These are phyloP conservation scores for Hypseocharis bilobata DNA, from an alignment of 441 rosid species.

Conservation along the genomic window DNA sequence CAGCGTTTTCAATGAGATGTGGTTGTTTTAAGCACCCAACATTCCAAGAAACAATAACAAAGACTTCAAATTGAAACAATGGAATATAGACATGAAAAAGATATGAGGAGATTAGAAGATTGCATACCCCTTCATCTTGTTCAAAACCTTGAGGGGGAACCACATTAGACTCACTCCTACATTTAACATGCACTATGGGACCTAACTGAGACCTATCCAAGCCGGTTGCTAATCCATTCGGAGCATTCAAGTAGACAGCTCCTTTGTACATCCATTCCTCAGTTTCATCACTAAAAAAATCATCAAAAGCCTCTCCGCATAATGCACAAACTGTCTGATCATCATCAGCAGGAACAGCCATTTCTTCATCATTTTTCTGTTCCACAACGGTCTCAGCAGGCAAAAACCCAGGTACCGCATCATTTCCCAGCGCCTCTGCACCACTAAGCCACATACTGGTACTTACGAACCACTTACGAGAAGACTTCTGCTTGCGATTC, in stretches of 20 bases:
- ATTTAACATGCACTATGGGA: constrained; percentile 95
- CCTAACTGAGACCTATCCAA: constrained; percentile 77
- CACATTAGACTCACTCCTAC: constrained; percentile 69
- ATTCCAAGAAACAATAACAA: background rate
- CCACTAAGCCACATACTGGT: constrained; percentile 96
- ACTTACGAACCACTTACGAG: constrained; percentile 95
- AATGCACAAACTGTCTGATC: constrained; percentile 64
- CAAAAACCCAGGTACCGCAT: constrained; percentile 83
- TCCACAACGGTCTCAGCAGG: constrained; percentile 55
- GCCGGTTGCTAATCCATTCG: constrained; percentile 41
- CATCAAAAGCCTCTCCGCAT: constrained; percentile 86
- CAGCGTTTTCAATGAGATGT: background rate
- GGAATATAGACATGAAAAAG: background rate
- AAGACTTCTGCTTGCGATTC: constrained; percentile 82
- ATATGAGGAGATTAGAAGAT: constrained; percentile 7
- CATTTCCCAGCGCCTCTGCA: constrained; percentile 88
- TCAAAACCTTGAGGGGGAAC: constrained; percentile 42
- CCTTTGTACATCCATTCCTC: constrained; percentile 73
- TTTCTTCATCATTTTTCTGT: constrained; percentile 69
- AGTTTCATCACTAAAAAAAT: constrained; percentile 44
- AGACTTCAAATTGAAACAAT: background rate
- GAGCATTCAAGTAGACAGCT: constrained; percentile 52
- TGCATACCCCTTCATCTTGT: constrained; percentile 48
- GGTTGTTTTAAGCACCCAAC: too few relatives aligned
- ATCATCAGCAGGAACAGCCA: constrained; percentile 64